Base-by-base conservation (phyloP, 2,329 filamentous ascomycete genomes). In the Cytospora piceicola region DNA sequence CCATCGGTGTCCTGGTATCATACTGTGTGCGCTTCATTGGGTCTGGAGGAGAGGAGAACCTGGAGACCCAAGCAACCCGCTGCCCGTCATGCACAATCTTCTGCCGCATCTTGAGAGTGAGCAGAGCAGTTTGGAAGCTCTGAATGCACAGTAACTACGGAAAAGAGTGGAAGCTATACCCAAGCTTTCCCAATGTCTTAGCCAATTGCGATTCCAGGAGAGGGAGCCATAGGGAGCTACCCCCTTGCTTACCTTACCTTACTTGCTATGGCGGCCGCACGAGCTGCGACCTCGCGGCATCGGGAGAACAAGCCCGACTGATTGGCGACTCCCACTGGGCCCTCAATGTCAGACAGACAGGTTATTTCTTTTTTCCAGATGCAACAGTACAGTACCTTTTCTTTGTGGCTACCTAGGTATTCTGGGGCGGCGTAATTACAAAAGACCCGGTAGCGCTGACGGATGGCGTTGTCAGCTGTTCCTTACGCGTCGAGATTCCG, bases 231-330 rank as follows among this genome's bases (percentile, higher is more conserved):
- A 46, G 22, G 34, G 36, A 63, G 53, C 39, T 24, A 46, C 46
- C 55, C 53, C 36, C 32, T 30, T 46, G 42, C n/a, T 52, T 29
- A n/a, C 60, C 29, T 34, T 65, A 20, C 15, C 60, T 62, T 65
- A 42, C 49, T 36, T 36, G 51, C 63, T 56, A 20, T 42, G 51
- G 46, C 24, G 52, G 32, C 22, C 61, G 51, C 52, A 30, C 51
- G 51, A 27, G 34, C 53, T 58, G 65, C 62, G 64, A 61, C 62
- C 65, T 65, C 58, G 30, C 61, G 57, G 29, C 51, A 61, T 60
- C 52, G 30, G 56, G 49, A 59, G 36, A 34, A 53, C 51, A 30
- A 49, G 49, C 36, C 58, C 42, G 32, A 24, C 61, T 29, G 49
- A 30, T 53, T 53, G 32, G 51, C 32, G 36, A 3, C 11, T 39